Percentiles rank a stretch among this genome's conserved stretches.
Evolutionary conservation across 306 rosid species (phyloP).

Genomic region (Fragaria vesca): DNA sequence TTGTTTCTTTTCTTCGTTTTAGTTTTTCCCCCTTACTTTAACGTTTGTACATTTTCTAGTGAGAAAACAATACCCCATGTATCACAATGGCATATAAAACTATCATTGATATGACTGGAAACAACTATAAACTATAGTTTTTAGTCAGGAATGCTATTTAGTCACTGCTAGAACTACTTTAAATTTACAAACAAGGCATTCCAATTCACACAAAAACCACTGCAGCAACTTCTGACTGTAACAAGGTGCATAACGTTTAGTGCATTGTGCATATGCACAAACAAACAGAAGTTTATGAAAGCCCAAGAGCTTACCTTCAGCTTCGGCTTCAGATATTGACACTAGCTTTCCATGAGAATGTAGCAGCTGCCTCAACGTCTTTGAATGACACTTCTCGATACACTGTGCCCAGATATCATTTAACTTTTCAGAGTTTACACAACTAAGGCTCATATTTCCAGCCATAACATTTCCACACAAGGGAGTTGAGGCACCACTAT

Average conservation of each 20-base stretch:
- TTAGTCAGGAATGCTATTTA: neutral
- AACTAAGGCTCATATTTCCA: slow-evolving; percentile 56
- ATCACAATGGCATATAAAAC: neutral
- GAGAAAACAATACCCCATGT: neutral
- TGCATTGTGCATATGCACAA: slow-evolving; percentile 11
- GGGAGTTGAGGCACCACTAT: slow-evolving; percentile 54
- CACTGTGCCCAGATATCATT: slow-evolving; percentile 71
- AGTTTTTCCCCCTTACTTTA: neutral
- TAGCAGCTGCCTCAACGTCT: slow-evolving; percentile 84
- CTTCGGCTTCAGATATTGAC: slow-evolving; percentile 88
- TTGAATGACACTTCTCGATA: slow-evolving; percentile 87
- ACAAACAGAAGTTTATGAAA: slow-evolving; percentile 17
- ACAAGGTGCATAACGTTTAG: slow-evolving; percentile 6
- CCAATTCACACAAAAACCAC: neutral
- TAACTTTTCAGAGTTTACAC: slow-evolving; percentile 65
- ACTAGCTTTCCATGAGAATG: slow-evolving; percentile 83
- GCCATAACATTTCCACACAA: slow-evolving; percentile 50
- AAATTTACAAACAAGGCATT: neutral
- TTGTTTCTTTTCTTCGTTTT: neutral
- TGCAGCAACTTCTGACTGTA: slow-evolving; percentile 8
- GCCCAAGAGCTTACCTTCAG: slow-evolving; percentile 61
- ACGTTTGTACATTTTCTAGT: neutral
- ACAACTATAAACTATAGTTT: neutral
- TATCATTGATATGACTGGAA: neutral
- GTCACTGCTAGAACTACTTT: neutral